A percentile compares a stretch with the other conserved stretches of the same genome.
Conservation (phyloP, 805 yeast genomes). For the Lachancea cidri region DNA sequence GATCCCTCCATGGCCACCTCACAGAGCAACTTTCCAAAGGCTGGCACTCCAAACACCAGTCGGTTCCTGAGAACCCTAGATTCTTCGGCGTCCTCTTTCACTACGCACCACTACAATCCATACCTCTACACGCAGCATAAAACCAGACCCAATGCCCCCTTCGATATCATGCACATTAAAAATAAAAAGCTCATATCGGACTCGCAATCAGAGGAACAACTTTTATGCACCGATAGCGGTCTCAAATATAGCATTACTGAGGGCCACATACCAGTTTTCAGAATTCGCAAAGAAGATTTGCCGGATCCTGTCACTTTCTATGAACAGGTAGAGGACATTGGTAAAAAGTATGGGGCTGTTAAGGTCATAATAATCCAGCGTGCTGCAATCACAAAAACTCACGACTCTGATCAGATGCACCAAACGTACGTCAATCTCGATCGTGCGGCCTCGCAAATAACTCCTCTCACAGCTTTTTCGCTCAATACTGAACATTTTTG, state of each 20-base stretch:
- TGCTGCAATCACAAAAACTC: neutral
- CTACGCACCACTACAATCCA: conserved; percentile 7
- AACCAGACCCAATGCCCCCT: conserved; percentile 14
- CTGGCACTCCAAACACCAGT: conserved; percentile 10
- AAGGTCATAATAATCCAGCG: conserved; percentile 12
- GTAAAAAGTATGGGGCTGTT: conserved; percentile 23
- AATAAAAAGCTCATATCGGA: conserved; percentile 3
- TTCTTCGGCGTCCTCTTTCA: neutral
- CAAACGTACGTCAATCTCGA: neutral
- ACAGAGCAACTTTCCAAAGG: neutral
- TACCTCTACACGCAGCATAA: conserved; percentile 14
- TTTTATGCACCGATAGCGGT: conserved; percentile 10
- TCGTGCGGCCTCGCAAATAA: neutral
- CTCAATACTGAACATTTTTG: conserved; percentile 21
- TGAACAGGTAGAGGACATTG: conserved; percentile 20
- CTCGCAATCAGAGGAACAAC: conserved; percentile 1
- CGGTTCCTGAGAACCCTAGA: conserved; percentile 8
- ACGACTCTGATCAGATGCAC: neutral
- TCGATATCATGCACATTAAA: conserved; percentile 13
- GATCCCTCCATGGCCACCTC: neutral
- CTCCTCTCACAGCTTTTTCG: conserved; percentile 5
- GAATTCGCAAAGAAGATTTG: conserved; percentile 10
- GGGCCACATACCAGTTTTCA: conserved; percentile 24
- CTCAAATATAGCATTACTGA: conserved; percentile 14
- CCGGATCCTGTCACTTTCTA: conserved; percentile 22